Conservation (phyloP, 1,139 yeast genomes). For the Candida labiduridarum region DNA sequence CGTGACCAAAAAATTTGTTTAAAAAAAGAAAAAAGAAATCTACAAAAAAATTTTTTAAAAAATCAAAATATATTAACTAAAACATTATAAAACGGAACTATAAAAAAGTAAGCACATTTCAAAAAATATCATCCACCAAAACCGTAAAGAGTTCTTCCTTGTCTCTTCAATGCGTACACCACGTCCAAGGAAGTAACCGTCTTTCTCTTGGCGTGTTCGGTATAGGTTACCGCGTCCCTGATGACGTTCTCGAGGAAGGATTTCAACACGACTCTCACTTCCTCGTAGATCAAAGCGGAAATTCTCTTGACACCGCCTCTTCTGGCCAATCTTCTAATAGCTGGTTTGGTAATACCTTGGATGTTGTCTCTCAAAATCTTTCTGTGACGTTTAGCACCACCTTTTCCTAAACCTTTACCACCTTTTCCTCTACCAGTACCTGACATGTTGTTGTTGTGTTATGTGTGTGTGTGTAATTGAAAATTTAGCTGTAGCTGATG, state of each 20-base stretch:
- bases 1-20: no score
- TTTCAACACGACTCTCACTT: conserved; percentile 96
- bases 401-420: conserved; percentile 99
- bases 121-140: conserved; percentile 70
- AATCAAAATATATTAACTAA: no score
- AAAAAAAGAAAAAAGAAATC: no score
- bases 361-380: conserved; percentile 99
- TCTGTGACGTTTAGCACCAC: conserved; percentile 99
- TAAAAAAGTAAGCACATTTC: conserved; percentile 30
- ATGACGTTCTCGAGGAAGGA: conserved; percentile 95
- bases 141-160: conserved; percentile 99
- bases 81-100: no score
- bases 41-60: no score
- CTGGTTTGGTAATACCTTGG: conserved; percentile 99
- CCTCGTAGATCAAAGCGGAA: conserved; percentile 97
- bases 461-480: neutral
- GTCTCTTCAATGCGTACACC: conserved; percentile 99
- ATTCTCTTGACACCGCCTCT: conserved; percentile 99
- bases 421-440: conserved; percentile 97
- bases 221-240: conserved; percentile 98
- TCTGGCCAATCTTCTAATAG: conserved; percentile 99
- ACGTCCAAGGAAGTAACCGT: conserved; percentile 98
- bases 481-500: neutral
- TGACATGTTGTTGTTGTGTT: conserved; percentile 2
- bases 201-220: conserved; percentile 99